Evolutionary conservation across 805 yeast species (phyloP), one percentile per base, ranked within the genome.

Genomic region (Metschnikowia anglica): DNA sequence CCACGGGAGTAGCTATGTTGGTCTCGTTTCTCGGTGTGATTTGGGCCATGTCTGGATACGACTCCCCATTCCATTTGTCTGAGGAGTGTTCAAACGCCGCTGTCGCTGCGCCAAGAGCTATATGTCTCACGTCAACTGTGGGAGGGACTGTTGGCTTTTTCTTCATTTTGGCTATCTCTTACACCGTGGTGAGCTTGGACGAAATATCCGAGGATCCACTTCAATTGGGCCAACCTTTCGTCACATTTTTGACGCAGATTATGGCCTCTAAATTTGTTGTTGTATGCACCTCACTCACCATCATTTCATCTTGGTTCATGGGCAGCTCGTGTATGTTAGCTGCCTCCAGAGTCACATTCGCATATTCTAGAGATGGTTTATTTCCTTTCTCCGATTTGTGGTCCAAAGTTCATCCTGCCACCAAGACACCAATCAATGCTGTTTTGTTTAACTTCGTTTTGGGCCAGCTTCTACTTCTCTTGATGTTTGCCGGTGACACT

Each of bases 21-120:
- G 69, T 78, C 71, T 68, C 79, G 4, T 79, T 79, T 60, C 58
- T 78, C 55, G 80, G 83, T n/a, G 81, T 75, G 27, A 76, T 79
- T 44, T 80, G 84, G 84, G 78, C 83, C 28, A 81, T 83, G 87
- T 74, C 83, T 34, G 88, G 88, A 18, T 84, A 80, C 56, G 88
- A 83, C 57, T 79, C 85, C 17, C 85, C 88, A 0, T 83, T 82
- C 67, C 88, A 84, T 55, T 66, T 83, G 47, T 73, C 85, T n/a
- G 90, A 83, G 62, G 89, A 83, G 55, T 77, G 83, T 51, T 64
- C 80, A 38, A 81, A 82, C 56, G 85, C 87, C 5, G 65, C 76
- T 26, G 62, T 68, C 11, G 85, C 85, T 4, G 80, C 83, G 8
- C 88, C 88, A n/a, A 70, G 73, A 46, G 85, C 86, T 21, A 81